Evolutionary conservation across 352 stramenopile species (phyloP).

Genomic region (Peronosclerospora sorghi): DNA sequence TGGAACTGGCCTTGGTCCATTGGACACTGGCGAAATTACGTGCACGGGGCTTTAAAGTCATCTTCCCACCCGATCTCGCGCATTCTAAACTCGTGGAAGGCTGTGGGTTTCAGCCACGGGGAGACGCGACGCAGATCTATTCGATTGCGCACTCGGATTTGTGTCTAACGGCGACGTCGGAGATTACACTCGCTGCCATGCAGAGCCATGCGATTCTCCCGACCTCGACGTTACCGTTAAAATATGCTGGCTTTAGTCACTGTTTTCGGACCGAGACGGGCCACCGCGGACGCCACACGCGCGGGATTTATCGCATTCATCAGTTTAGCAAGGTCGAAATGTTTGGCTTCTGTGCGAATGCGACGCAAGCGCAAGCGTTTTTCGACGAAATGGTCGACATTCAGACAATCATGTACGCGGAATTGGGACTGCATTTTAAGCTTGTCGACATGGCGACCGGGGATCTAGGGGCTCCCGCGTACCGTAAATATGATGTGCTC

Average conservation of each 20-base stretch:
- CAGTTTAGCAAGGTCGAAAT: slow-evolving; percentile 88
- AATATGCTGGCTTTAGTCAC: slow-evolving; percentile 74
- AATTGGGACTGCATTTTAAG: slow-evolving; percentile 71
- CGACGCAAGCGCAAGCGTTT: slow-evolving; percentile 50
- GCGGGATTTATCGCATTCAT: slow-evolving; percentile 83
- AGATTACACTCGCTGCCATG: slow-evolving; percentile 75
- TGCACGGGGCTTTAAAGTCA: slow-evolving; percentile 55
- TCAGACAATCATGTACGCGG: slow-evolving; percentile 61
- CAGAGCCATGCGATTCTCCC: slow-evolving; percentile 68
- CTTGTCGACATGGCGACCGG: slow-evolving; percentile 79
- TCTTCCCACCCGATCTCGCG: slow-evolving; percentile 75
- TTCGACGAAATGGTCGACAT: slow-evolving; percentile 77
- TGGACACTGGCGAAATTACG: slow-evolving; percentile 66
- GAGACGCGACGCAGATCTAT: slow-evolving; percentile 83
- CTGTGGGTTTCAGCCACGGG: slow-evolving; percentile 79
- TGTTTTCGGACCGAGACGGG: slow-evolving; percentile 85
- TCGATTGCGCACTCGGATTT: slow-evolving; percentile 75
- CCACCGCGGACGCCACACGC: slow-evolving; percentile 53
- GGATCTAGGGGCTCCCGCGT: slow-evolving; percentile 69
- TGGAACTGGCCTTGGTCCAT: slow-evolving; percentile 78
- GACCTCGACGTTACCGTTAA: slow-evolving; percentile 45
- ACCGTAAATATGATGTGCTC: slow-evolving; percentile 81
- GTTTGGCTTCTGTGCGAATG: slow-evolving; percentile 71
- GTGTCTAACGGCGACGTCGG: slow-evolving; percentile 73
- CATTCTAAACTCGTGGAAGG: slow-evolving; percentile 75